Percentiles rank a stretch among this genome's conserved stretches.
Evolutionary conservation across 371 early-diverging fungal species (phyloP).

Genomic region (Mortierella sp.): DNA sequence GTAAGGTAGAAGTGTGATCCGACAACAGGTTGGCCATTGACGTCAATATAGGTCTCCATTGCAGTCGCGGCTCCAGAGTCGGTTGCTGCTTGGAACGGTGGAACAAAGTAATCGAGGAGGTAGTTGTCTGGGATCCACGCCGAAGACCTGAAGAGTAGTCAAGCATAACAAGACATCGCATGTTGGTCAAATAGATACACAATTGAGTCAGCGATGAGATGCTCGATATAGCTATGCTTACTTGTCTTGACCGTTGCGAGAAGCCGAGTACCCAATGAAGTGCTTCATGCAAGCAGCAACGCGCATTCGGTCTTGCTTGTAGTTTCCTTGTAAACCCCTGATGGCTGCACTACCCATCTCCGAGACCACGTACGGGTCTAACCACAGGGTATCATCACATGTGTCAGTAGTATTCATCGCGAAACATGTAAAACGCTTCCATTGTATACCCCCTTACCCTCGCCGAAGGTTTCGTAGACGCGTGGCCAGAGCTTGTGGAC

Average conservation of each 20-base stretch:
- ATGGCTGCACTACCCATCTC: constrained; percentile 65
- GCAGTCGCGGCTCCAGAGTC: constrained; percentile 74
- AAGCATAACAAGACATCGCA: no score
- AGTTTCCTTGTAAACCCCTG: constrained; percentile 73
- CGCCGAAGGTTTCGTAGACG: constrained; percentile 69
- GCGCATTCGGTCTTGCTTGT: constrained; percentile 56
- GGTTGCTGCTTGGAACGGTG: constrained; percentile 71
- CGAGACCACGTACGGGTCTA: constrained; percentile 68
- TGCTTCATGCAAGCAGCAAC: constrained; percentile 67
- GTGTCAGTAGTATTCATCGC: no score
- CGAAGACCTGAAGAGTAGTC: no score
- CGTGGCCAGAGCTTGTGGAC: constrained; percentile 78
- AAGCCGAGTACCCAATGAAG: constrained; percentile 60
- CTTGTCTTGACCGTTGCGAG: constrained; percentile 70
- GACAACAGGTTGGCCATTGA: constrained; percentile 74
- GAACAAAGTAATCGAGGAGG: constrained; percentile 70
- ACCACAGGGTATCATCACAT: neutral
- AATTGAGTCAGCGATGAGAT: no score
- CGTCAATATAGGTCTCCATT: constrained; percentile 75
- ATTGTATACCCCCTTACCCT: constrained; percentile 16
- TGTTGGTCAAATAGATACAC: no score
- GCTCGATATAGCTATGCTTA: constrained; percentile 53
- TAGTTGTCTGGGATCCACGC: constrained; percentile 68
- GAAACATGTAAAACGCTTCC: no score
- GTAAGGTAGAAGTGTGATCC: constrained; percentile 65